phyloP scores from a whole-genome alignment of 2,329 filamentous ascomycete species.

The Alternaria tenuissima region DNA sequence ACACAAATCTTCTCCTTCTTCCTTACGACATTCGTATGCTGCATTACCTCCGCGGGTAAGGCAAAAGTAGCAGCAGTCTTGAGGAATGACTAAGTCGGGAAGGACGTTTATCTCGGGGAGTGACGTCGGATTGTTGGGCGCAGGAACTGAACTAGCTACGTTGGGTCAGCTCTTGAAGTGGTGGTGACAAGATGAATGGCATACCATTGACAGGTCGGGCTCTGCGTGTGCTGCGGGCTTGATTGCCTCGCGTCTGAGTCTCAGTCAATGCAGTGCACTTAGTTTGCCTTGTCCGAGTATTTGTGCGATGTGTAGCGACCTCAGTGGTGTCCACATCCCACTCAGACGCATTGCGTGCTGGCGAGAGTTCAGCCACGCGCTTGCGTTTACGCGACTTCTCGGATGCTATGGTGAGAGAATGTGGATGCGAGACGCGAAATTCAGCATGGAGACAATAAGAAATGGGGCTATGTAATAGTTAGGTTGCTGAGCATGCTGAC shows the following conservation, averaged over 20 bases:
- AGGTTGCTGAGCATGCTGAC: neutral
- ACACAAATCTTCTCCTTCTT: conserved; percentile 15
- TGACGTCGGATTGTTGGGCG: neutral
- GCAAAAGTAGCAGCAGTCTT: conserved; percentile 23
- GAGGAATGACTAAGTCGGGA: neutral
- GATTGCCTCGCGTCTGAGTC: neutral
- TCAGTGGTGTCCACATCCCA: conserved; percentile 7
- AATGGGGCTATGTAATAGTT: neutral
- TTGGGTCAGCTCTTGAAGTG: neutral
- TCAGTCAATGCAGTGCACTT: conserved; percentile 1
- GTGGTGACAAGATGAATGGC: neutral
- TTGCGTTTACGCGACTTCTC: conserved; percentile 10
- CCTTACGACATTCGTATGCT: conserved; percentile 23
- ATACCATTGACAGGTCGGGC: conserved; percentile 2
- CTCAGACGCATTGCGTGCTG: neutral
- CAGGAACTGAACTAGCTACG: neutral
- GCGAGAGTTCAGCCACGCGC: neutral
- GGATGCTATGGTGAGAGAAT: neutral
- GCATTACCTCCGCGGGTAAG: conserved; percentile 26
- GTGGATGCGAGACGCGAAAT: neutral
- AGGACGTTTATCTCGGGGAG: neutral
- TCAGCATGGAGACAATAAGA: neutral
- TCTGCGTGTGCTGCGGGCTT: neutral
- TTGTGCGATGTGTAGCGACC: neutral
- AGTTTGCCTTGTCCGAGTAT: neutral